These are phyloP conservation scores for Rhinocladiella similis DNA, from an alignment of 2,329 filamentous ascomycete species.

Conservation along the genomic window DNA sequence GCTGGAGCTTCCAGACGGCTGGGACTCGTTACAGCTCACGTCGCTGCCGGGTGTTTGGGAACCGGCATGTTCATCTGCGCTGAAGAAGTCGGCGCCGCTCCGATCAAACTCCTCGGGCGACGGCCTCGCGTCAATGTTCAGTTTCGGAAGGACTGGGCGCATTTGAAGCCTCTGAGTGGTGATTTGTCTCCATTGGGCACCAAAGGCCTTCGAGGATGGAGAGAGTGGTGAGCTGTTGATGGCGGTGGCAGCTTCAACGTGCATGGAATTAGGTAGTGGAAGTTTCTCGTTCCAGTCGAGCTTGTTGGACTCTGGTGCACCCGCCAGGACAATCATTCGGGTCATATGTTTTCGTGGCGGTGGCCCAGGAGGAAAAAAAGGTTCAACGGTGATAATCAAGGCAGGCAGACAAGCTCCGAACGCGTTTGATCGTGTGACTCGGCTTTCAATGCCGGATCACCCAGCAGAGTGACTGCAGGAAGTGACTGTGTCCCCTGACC, in stretches of 20 bases:
- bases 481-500: neutral
- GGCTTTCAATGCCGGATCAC: neutral
- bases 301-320: conserved; percentile 25
- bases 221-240: conserved; percentile 1
- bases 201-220: conserved; percentile 19
- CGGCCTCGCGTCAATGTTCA: conserved; percentile 19
- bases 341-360: conserved; percentile 19
- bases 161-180: conserved; percentile 27
- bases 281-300: conserved; percentile 31
- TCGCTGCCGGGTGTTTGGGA: conserved; percentile 27
- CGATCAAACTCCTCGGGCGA: conserved; percentile 21
- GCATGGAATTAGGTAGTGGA: conserved; percentile 19
- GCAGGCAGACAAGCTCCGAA: neutral
- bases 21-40: conserved; percentile 25
- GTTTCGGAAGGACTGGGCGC: conserved; percentile 29
- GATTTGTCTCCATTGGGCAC: conserved; percentile 28
- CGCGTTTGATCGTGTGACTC: neutral
- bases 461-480: neutral
- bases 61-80: conserved; percentile 23
- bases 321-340: conserved; percentile 30
- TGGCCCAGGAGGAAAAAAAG: neutral
- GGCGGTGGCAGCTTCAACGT: conserved; percentile 18
- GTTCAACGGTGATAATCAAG: neutral
- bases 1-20: conserved; percentile 22
- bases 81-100: conserved; percentile 27